Conservation (phyloP, 495 filamentous ascomycete genomes). For the Stereocaulon alpinum region DNA sequence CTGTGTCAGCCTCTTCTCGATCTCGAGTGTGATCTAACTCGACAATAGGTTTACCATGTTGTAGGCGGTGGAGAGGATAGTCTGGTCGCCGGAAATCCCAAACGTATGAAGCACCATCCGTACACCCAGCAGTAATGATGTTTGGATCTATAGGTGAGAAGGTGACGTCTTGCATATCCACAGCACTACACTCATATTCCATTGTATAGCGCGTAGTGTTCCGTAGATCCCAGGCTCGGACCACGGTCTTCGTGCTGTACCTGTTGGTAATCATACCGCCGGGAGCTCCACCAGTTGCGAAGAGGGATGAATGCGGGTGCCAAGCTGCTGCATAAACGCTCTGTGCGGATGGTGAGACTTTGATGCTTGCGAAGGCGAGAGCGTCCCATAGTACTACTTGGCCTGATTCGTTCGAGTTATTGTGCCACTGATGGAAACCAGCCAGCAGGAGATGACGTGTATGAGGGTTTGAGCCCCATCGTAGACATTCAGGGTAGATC, state of each 20-base stretch:
- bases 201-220: slow-evolving; percentile 21
- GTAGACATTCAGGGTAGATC: slow-evolving; percentile 59
- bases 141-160: slow-evolving; percentile 36
- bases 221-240: slow-evolving; percentile 42
- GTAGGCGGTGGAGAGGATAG: slow-evolving; percentile 51
- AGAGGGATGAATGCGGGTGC: slow-evolving; percentile 51
- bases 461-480: slow-evolving; percentile 49
- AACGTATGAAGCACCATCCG: slow-evolving; percentile 69
- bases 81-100: slow-evolving; percentile 63
- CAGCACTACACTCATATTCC: slow-evolving; percentile 59
- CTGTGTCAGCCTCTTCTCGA: slow-evolving; percentile 63
- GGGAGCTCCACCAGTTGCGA: slow-evolving; percentile 53
- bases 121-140: slow-evolving; percentile 75
- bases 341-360: slow-evolving; percentile 41
- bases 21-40: slow-evolving; percentile 42
- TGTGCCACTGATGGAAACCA: slow-evolving; percentile 57
- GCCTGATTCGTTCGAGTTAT: slow-evolving; percentile 42
- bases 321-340: slow-evolving; percentile 76
- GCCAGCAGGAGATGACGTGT: slow-evolving; percentile 56
- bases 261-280: slow-evolving; percentile 38
- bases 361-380: slow-evolving; percentile 35
- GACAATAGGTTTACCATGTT: slow-evolving; percentile 59
- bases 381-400: slow-evolving; percentile 68
- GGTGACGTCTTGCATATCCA: slow-evolving; percentile 81
- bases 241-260: slow-evolving; percentile 34